These are phyloP conservation scores for Cicer pinnatifidum DNA, from an alignment of 306 rosid species.

Conservation along the genomic window DNA sequence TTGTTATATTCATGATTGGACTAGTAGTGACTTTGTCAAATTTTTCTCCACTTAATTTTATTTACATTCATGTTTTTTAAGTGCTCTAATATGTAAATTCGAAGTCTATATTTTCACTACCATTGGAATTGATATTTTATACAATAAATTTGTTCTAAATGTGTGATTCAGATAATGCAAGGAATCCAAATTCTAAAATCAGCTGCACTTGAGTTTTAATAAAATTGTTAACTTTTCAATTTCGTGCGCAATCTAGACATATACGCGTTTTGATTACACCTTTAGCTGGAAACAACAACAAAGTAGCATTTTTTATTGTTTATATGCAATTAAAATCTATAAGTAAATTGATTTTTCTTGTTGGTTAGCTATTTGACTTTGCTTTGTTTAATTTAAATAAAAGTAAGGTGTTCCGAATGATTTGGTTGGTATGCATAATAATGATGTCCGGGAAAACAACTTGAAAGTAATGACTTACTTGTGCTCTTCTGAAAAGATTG, in stretches of 20 bases:
- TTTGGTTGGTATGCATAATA: slow-evolving; percentile 34
- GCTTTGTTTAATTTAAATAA: not conserved
- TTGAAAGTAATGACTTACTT: not conserved
- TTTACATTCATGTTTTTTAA: no score
- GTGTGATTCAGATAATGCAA: no score
- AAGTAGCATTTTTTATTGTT: not conserved
- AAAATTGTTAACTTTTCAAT: no score
- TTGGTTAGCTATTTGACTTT: slow-evolving; percentile 26
- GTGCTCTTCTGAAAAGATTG: slow-evolving; percentile 23
- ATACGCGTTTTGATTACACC: not conserved
- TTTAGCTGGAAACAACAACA: not conserved
- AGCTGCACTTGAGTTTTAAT: no score
- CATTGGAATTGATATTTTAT: no score
- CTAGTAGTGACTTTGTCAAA: no score
- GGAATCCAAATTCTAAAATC: no score
- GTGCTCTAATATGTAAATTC: no score
- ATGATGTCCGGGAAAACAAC: slow-evolving; percentile 20
- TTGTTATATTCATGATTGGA: not conserved
- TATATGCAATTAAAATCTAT: slow-evolving; percentile 13
- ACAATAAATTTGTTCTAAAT: no score
- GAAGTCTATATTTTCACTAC: no score
- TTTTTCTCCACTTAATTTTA: no score
- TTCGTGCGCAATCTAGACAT: no score
- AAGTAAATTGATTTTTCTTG: slow-evolving; percentile 12
- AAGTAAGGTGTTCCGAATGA: slow-evolving; percentile 19